phyloP scores from a whole-genome alignment of 371 early-diverging fungal species.

The Mortierella sp. region DNA sequence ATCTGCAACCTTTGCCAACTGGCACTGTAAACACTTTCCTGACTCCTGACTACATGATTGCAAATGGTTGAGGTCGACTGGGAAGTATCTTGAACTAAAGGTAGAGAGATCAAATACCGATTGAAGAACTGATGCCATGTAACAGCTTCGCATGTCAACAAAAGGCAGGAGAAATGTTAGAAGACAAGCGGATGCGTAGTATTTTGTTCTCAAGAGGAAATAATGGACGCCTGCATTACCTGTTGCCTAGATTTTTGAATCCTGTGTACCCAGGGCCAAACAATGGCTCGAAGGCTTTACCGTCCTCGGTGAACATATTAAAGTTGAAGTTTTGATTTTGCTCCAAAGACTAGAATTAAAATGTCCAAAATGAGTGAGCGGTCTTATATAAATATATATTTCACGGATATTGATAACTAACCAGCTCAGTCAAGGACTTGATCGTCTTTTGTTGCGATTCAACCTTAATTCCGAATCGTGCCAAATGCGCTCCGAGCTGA shows the following conservation, averaged over 20 bases:
- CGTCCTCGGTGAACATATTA: slow-evolving; percentile 97
- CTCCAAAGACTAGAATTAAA: slow-evolving; percentile 81
- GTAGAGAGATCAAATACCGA: slow-evolving; percentile 80
- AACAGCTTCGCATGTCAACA: slow-evolving; percentile 75
- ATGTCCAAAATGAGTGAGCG: not conserved
- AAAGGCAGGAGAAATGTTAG: not conserved
- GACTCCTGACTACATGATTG: slow-evolving; percentile 72
- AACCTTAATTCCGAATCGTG: slow-evolving; percentile 91
- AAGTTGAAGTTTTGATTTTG: slow-evolving; percentile 97
- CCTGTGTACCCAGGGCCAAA: slow-evolving; percentile 96
- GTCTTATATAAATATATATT: not conserved
- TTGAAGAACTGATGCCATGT: slow-evolving; percentile 95
- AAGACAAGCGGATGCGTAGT: not conserved
- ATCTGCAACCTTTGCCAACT: slow-evolving; percentile 90
- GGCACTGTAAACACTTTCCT: slow-evolving; percentile 89
- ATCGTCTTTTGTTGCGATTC: slow-evolving; percentile 89
- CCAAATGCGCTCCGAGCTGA: slow-evolving; percentile 81
- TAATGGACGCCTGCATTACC: slow-evolving; percentile 59
- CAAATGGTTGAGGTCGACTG: slow-evolving; percentile 73
- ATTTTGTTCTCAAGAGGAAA: not conserved
- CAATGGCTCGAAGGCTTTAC: slow-evolving; percentile 83
- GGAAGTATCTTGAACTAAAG: slow-evolving; percentile 75
- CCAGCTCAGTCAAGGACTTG: slow-evolving; percentile 93
- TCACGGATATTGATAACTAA: slow-evolving; percentile 27
- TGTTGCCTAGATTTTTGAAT: slow-evolving; percentile 94